phyloP scores from a whole-genome alignment of 257 asterid species.

The Petunia secreta region DNA sequence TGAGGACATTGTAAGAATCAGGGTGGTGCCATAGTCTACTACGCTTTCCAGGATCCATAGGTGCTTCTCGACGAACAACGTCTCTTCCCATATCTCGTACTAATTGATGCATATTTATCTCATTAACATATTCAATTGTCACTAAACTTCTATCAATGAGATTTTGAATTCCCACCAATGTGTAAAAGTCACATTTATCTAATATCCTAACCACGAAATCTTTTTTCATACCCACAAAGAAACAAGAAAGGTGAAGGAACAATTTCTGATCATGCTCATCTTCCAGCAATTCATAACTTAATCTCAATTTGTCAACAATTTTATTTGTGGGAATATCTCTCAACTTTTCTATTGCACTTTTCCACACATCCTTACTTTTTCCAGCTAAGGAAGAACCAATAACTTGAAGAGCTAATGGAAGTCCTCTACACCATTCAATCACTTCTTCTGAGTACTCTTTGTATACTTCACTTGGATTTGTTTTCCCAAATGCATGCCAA shows the following conservation, averaged over 20 bases:
- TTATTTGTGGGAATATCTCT: slow-evolving; percentile 16
- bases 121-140: slow-evolving; percentile 3
- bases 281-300: slow-evolving; percentile 25
- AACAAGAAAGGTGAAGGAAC: slow-evolving; percentile 25
- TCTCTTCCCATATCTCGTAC: slow-evolving; percentile 34
- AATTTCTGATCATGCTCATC: slow-evolving; percentile 30
- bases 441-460: slow-evolving; percentile 2
- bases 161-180: slow-evolving; percentile 24
- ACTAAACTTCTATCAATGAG: slow-evolving; percentile 20
- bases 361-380: slow-evolving; percentile 13
- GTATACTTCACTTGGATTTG: neutral
- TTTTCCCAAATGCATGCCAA: slow-evolving; percentile 27
- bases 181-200: slow-evolving; percentile 23
- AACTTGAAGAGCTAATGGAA: slow-evolving; percentile 31
- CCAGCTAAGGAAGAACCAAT: slow-evolving; percentile 28
- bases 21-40: slow-evolving; percentile 20
- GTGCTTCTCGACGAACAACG: slow-evolving; percentile 25
- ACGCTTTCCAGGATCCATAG: slow-evolving; percentile 29
- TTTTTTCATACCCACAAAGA: slow-evolving; percentile 12
- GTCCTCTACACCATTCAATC: slow-evolving; percentile 22
- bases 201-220: neutral
- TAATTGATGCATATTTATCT: neutral
- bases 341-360: slow-evolving; percentile 19
- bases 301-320: slow-evolving; percentile 24
- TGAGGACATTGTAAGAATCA: slow-evolving; percentile 6